Conservation (phyloP, 2,329 filamentous ascomycete genomes). For the Aureobasidium subglaciale region DNA sequence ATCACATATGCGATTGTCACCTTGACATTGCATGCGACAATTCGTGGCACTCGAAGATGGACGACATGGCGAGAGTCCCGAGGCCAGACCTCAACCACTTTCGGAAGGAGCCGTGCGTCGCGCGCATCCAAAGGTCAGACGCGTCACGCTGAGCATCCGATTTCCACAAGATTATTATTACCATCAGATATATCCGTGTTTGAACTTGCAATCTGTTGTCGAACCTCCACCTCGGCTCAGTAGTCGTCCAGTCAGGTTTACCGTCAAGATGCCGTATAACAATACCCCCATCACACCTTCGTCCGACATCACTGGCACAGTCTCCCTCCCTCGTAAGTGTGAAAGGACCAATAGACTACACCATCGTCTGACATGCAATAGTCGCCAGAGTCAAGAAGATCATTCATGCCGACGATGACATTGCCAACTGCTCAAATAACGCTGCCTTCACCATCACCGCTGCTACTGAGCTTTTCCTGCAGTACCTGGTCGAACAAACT, state of each 20-base stretch:
- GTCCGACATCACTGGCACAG: constrained; percentile 76
- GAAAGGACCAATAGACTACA: background rate
- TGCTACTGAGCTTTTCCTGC: constrained; percentile 92
- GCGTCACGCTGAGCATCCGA: background rate
- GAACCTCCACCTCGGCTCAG: background rate
- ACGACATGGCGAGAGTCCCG: background rate
- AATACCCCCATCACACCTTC: constrained; percentile 72
- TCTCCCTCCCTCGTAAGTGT: constrained; percentile 71
- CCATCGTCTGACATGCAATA: constrained; percentile 32
- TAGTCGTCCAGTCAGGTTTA: background rate
- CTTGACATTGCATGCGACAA: background rate
- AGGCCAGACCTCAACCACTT: constrained; percentile 8
- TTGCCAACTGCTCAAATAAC: constrained; percentile 81
- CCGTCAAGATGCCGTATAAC: constrained; percentile 72
- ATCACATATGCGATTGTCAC: background rate
- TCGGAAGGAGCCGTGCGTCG: background rate
- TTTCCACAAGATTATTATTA: background rate
- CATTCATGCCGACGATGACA: constrained; percentile 78
- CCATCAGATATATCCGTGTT: background rate
- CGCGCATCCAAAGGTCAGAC: constrained; percentile 5
- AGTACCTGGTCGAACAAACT: constrained; percentile 77
- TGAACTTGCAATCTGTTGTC: background rate
- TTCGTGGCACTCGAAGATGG: background rate
- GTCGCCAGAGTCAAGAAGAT: constrained; percentile 96
- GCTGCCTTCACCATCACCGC: constrained; percentile 90